Base-by-base conservation (phyloP, 2,329 filamentous ascomycete species). In the Cladorrhinum sp. region DNA sequence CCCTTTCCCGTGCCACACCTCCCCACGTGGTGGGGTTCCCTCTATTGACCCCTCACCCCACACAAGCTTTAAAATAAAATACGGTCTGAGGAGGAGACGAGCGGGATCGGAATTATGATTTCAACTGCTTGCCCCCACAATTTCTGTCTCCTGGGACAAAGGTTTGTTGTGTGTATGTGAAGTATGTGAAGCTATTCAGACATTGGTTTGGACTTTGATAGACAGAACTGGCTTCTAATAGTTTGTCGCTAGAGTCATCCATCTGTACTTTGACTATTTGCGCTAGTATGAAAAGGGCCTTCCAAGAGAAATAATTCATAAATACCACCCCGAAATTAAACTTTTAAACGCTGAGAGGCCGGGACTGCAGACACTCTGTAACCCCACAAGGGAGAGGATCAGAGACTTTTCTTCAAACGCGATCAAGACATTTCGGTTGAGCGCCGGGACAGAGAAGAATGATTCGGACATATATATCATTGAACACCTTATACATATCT, bases 21-120 rank as follows among this genome's bases (percentile, higher is more conserved):
- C 38, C 22, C 38, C 53, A 56, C 53, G 53, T 56, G 38, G 53
- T 45, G 53, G 53, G 53, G 41, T 18, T 24, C 7, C 10, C 10
- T 13, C 8, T 4, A 45, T 2, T 22, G 16, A 45, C n/a, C 41
- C 32, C 32, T 3, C 32, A 49, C n/a, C 49, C 23, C 12, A 22
- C 12, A 22, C 8, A 22, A 50, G 49, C 49, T 50, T 25, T 50
- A 27, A 23, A 50, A 18, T 18, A 18, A 45, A 20, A 45, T 45
- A 12, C 20, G 16, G 41, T 45, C 41, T 18, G 41, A 45, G 18
- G n/a, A n/a, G n/a, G 36, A 16, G 41, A 22, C 16, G 41, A 45
- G 41, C 41, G 41, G 41, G 41, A 45, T 45, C 41, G 41, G 41
- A n/a, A 45, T 45, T 7, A 45, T 45, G 41, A 45, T 18, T 18